phyloP scores from a whole-genome alignment of 2,329 filamentous ascomycete species.

The Bipolaris victoriae region DNA sequence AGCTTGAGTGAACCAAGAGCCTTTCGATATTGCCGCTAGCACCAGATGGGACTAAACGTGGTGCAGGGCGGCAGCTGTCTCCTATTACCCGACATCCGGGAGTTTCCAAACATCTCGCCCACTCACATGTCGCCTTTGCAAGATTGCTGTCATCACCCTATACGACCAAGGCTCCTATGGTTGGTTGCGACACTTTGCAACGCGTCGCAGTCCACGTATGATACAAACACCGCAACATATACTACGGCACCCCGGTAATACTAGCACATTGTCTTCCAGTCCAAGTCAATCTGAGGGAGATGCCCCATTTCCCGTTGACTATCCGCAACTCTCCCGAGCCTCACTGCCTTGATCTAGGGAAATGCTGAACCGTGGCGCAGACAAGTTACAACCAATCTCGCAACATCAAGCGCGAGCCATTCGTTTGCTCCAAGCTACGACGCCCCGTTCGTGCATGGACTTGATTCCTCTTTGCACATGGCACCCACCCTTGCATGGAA shows the following conservation, averaged over 20 bases:
- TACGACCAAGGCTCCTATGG: background rate
- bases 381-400: too few relatives aligned
- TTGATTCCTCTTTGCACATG: conserved; percentile 1
- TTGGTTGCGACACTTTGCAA: background rate
- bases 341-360: background rate
- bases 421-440: too few relatives aligned
- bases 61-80: conserved; percentile 11
- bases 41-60: conserved; percentile 5
- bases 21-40: conserved; percentile 8
- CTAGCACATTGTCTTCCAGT: background rate
- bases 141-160: background rate
- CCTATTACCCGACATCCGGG: conserved; percentile 24
- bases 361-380: background rate
- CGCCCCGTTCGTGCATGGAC: too few relatives aligned
- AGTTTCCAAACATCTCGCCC: conserved; percentile 22
- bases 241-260: background rate
- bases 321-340: background rate
- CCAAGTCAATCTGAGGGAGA: background rate
- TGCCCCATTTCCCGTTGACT: background rate
- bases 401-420: background rate
- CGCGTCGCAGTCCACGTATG: background rate
- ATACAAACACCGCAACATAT: background rate
- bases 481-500: conserved; percentile 7
- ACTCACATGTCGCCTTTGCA: conserved; percentile 13
- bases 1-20: conserved; percentile 21